Conservation (phyloP, 202 grass and related monocot genomes). For the Saccharum hybrid region DNA sequence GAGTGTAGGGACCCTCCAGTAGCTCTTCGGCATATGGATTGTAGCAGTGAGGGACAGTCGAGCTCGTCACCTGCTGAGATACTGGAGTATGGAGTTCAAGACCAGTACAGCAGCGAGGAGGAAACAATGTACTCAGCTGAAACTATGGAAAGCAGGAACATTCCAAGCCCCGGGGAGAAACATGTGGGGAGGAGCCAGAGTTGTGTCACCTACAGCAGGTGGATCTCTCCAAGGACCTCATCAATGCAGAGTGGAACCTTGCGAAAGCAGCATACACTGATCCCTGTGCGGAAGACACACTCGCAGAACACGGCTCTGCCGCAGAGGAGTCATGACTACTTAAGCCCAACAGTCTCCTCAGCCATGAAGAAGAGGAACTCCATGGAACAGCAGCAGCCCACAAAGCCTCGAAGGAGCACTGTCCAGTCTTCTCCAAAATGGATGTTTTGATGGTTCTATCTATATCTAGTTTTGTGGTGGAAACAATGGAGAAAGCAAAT, state of each 20-base stretch:
- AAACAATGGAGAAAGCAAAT: conserved; percentile 19
- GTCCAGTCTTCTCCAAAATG: conserved; percentile 78
- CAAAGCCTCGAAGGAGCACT: conserved; percentile 53
- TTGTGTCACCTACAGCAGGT: conserved; percentile 75
- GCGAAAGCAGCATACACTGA: conserved; percentile 65
- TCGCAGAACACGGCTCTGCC: conserved; percentile 59
- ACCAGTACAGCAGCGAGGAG: conserved; percentile 72
- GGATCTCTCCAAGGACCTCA: conserved; percentile 67
- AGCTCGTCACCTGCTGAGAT: conserved; percentile 64
- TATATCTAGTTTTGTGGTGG: conserved; percentile 1
- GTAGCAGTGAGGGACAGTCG: conserved; percentile 64
- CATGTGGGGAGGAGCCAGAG: conserved; percentile 87
- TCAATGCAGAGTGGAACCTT: conserved; percentile 46
- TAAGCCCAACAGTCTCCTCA: conserved; percentile 85
- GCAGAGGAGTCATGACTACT: conserved; percentile 80
- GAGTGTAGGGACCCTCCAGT: conserved; percentile 44
- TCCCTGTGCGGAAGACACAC: conserved; percentile 66
- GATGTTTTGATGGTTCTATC: conserved; percentile 63
- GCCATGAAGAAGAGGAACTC: conserved; percentile 88
- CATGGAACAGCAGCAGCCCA: conserved; percentile 58
- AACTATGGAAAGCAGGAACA: conserved; percentile 96
- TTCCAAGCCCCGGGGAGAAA: conserved; percentile 66
- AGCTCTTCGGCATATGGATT: conserved; percentile 40
- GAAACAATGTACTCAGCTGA: conserved; percentile 97
- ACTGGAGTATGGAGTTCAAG: conserved; percentile 49